Evolutionary conservation across 345 rosid genomes (phyloP), one percentile per base, ranked within the genome.

Genomic region (Salix koriyanagi): DNA sequence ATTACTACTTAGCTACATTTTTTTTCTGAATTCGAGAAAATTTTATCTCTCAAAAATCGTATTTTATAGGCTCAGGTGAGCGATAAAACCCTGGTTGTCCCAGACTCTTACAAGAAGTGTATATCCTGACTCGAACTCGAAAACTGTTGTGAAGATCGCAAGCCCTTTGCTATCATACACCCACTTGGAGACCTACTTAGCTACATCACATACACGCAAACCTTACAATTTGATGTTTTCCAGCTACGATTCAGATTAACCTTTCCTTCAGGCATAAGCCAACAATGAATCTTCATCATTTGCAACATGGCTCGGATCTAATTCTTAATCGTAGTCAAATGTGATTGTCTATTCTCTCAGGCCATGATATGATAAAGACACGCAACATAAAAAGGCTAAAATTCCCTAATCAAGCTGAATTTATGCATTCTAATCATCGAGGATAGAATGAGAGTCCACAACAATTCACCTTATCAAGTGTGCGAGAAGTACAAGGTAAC

Each of bases 251-350:
- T 41, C 30, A 66, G 58, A 61, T 41, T 41, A 54, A 70, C 61
- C 65, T 66, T 65, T 37, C 26, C 77, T 56, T 73, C 58, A 73
- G 25, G 75, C 76, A 62, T 41, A 72, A 28, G 19, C 32, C 10
- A 36, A 42, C 36, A 70, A 69, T 54, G 70, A 81, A 77, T 83
- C 82, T 60, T 44, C 72, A 69, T 72, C 36, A 65, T 56, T 75
- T 74, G 67, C 36, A 67, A 21, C 71, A 37, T 67, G 72, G 62
- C 69, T 75, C 71, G 80, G 69, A 71, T 76, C 86, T 76, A 80
- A 44, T 80, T 80, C 86, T 75, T 76, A 61, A 72, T 39, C 41
- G 46, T 44, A 12, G 52, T 46, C 26, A 5, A n/a, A 62, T 71
- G 41, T 19, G 14, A 37, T 30, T 61, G 75, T 61, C 50, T 32